Conservation (phyloP, 1,284 basidiomycete species). For the Ceratobasidium sp. region DNA sequence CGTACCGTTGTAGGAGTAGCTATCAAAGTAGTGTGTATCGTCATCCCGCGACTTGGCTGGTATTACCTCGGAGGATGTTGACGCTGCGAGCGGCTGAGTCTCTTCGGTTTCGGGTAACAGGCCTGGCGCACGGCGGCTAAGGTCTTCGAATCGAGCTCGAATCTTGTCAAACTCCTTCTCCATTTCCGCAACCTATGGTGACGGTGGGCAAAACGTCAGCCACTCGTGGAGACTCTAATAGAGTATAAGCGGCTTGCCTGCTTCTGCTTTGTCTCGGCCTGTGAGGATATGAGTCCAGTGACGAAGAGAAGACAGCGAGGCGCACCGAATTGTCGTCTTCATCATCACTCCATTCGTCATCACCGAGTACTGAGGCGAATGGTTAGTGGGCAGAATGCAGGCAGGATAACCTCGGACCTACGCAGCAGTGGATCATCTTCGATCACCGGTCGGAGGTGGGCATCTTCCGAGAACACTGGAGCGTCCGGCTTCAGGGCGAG, state of each 20-base stretch:
- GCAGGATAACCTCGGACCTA: conserved; percentile 55
- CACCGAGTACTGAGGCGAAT: conserved; percentile 19
- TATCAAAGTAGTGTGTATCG: conserved; percentile 95
- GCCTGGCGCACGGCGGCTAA: conserved; percentile 55
- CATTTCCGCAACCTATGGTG: conserved; percentile 62
- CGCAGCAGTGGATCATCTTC: conserved; percentile 91
- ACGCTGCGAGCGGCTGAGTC: conserved; percentile 6
- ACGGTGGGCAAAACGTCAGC: too few species aligned
- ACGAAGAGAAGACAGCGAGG: background rate
- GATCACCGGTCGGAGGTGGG: conserved; percentile 82
- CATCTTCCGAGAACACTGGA: conserved; percentile 77
- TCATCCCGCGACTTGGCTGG: conserved; percentile 71
- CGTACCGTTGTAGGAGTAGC: conserved; percentile 91
- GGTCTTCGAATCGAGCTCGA: conserved; percentile 61
- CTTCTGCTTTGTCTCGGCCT: conserved; percentile 63
- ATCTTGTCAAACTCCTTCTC: conserved; percentile 44
- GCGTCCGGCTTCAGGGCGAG: conserved; percentile 69
- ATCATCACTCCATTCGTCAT: conserved; percentile 80
- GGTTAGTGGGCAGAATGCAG: conserved; percentile 28
- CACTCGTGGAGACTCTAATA: conserved; percentile 67
- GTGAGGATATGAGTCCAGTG: conserved; percentile 56
- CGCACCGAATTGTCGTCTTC: conserved; percentile 57
- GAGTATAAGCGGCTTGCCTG: conserved; percentile 65
- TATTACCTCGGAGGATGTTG: conserved; percentile 45
- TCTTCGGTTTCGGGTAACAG: conserved; percentile 20